These are phyloP conservation scores for Salix exigua DNA, from an alignment of 345 rosid genomes.

Conservation along the genomic window DNA sequence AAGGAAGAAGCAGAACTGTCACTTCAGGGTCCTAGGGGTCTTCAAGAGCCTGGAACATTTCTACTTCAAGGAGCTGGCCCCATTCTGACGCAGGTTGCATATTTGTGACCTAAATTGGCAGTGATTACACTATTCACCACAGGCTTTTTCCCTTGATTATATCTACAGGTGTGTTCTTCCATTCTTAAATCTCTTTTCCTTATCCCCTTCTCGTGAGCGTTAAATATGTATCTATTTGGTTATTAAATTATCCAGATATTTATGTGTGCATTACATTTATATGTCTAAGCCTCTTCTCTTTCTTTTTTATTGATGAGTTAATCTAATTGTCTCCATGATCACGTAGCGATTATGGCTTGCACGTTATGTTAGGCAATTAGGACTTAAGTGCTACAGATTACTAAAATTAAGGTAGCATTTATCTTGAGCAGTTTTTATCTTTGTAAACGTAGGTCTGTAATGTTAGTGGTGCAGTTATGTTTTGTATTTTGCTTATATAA, in stretches of 20 bases:
- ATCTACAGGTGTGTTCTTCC: constrained; percentile 46
- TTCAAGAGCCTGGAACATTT: constrained; percentile 93
- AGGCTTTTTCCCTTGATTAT: constrained; percentile 55
- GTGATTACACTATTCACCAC: constrained; percentile 60
- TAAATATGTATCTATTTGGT: neutral
- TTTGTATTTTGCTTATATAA: too few species aligned
- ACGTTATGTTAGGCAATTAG: too few species aligned
- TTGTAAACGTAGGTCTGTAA: too few species aligned
- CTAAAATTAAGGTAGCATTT: too few species aligned
- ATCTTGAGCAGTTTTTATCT: too few species aligned
- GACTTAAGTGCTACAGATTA: too few species aligned
- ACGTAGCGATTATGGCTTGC: too few species aligned
- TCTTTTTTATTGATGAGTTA: neutral
- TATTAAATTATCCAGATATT: neutral
- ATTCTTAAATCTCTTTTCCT: neutral
- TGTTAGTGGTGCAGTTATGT: too few species aligned
- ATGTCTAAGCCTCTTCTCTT: neutral
- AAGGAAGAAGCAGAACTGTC: constrained; percentile 95
- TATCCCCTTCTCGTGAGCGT: neutral
- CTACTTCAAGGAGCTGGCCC: constrained; percentile 97
- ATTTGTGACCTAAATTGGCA: constrained; percentile 75
- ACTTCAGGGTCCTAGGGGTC: constrained; percentile 61
- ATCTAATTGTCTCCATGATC: too few species aligned
- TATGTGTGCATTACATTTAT: neutral
- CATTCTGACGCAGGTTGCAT: constrained; percentile 93